Evolutionary conservation across 306 rosid species (phyloP).

Genomic region (Vigna trinervia): DNA sequence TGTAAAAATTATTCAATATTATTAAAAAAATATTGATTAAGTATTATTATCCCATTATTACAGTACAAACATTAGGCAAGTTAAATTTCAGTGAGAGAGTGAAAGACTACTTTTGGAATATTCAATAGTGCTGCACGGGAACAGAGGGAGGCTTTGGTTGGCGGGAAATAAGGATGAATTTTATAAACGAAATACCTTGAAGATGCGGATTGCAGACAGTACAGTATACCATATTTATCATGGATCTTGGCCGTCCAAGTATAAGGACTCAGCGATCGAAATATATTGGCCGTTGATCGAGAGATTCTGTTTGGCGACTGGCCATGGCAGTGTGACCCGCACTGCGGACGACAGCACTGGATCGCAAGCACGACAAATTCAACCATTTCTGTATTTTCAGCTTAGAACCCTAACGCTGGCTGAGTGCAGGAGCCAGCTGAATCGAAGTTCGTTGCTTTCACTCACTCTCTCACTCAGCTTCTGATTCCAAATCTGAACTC

Average conservation of each 20-base stretch:
- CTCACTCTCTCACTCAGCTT: neutral
- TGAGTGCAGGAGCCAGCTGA: conserved; percentile 12
- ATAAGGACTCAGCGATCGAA: neutral
- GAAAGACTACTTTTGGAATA: neutral
- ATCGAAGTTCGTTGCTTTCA: conserved; percentile 10
- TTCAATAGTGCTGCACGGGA: neutral
- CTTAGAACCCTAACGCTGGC: conserved; percentile 45
- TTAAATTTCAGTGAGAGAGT: too few species aligned
- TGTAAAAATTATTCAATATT: too few species aligned
- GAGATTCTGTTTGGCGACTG: neutral
- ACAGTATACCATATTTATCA: neutral
- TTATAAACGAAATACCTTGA: neutral
- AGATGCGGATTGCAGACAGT: neutral
- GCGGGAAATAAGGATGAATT: conserved; percentile 41
- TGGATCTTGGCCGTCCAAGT: conserved; percentile 35
- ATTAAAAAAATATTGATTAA: too few species aligned
- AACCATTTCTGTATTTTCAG: neutral
- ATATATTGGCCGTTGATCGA: neutral
- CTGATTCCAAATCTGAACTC: conserved; percentile 35
- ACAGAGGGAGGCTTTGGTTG: neutral
- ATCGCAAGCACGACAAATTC: neutral
- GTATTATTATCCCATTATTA: too few species aligned
- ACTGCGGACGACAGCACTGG: conserved; percentile 32
- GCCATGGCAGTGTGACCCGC: conserved; percentile 32
- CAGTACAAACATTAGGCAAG: neutral